Evolutionary conservation across 495 filamentous ascomycete genomes (phyloP).

Genomic region (Parmelia sp.): DNA sequence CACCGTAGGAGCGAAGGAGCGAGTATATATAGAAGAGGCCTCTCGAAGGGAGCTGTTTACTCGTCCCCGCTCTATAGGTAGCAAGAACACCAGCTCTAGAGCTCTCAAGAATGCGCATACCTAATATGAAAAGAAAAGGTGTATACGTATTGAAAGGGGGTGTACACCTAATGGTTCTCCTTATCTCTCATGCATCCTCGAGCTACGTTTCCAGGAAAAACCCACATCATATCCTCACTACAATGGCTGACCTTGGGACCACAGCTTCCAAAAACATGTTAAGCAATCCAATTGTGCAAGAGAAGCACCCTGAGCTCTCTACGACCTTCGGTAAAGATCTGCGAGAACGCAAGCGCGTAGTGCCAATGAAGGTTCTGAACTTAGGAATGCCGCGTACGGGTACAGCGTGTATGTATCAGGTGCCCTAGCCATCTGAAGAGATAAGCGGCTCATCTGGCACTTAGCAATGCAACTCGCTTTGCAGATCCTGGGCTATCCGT

Average conservation of each 20-base stretch:
- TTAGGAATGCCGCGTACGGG: background rate
- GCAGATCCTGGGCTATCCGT: constrained; percentile 23
- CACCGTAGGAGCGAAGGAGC: no score
- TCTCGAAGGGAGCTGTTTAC: no score
- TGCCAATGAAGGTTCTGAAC: background rate
- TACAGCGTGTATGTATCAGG: background rate
- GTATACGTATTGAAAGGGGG: no score
- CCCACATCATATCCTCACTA: background rate
- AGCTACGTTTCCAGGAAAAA: no score
- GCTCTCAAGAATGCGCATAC: no score
- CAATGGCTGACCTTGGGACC: background rate
- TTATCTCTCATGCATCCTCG: no score
- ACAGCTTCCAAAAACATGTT: background rate
- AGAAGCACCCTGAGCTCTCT: background rate
- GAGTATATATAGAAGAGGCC: no score
- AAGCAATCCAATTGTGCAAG: background rate
- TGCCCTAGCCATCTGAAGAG: background rate
- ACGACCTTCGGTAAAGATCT: background rate
- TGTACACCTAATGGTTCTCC: no score
- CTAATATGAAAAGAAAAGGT: no score
- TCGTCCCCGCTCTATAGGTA: no score
- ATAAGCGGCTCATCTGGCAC: background rate
- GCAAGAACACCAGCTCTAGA: no score
- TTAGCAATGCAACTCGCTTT: constrained; percentile 27
- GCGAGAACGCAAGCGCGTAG: background rate